Base-by-base conservation (phyloP, 106 monocot species). In the Agapanthus africanus region DNA sequence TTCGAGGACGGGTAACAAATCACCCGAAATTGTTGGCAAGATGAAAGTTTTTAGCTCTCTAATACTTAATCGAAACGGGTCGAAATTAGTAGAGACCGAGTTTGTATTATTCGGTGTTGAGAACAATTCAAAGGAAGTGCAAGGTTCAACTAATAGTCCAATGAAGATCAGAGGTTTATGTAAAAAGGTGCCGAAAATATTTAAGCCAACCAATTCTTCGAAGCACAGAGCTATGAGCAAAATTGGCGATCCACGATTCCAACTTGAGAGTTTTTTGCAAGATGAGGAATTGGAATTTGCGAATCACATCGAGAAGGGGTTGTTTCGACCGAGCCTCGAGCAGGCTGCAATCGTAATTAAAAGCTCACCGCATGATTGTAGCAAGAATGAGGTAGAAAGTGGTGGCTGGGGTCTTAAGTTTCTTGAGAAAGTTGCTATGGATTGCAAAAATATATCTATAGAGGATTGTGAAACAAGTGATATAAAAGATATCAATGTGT, bases 341-440 rank as follows among this genome's bases (percentile, higher is more conserved):
- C 56, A 88, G 66, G 86, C 87, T 51, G 84, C 86, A 59, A 74
- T 87, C 37, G 70, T 97, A 18, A 63, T 97, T 2, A 78, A 62
- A 73, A 77, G 85, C 33, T 54, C 72, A 65, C 74, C 64, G 22
- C 34, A 40, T 23, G 37, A 78, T 54, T 27, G 26, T 44, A 47
- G 25, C 5, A 60, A 63, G 23, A 83, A 81, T 46, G 70, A 64
- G 32, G 46, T 60, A 26, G 67, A 54, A 18, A 31, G 16, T 71
- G 92, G 92, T 62, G 97, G 97, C 11, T 92, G 97, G 97, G 97
- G 92, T 23, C 82, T 91, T 32, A 94, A 91, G 54, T 94, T 94
- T 88, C 88, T 94, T 54, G 51, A 76, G 64, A 81, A 75, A 60
- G 41, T 52, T 54, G 14, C 73, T 15, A 39, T 28, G 23, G 59